Percentiles rank a stretch among this genome's conserved stretches.
phyloP scores from a whole-genome alignment of 2,329 filamentous ascomycete genomes.

The Fusarium cicatricum region DNA sequence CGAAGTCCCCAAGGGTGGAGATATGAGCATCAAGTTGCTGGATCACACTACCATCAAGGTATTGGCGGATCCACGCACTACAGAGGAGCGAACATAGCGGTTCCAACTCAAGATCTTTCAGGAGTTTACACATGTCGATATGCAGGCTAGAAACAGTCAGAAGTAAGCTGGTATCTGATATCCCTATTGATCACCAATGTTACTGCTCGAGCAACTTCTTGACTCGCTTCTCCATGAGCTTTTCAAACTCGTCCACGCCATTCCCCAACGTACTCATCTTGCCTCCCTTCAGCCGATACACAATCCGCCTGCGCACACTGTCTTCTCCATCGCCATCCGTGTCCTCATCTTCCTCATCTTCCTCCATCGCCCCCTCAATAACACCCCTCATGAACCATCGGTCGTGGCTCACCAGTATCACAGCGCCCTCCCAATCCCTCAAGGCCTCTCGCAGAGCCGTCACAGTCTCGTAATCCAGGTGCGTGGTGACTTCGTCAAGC shows the following conservation, averaged over 20 bases:
- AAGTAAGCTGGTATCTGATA: too few relatives aligned
- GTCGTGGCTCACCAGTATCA: slow-evolving; percentile 83
- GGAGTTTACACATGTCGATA: background rate
- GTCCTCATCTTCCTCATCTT: slow-evolving; percentile 50
- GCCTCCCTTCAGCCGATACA: slow-evolving; percentile 69
- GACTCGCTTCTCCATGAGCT: slow-evolving; percentile 67
- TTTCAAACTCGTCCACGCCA: slow-evolving; percentile 73
- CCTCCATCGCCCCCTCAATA: slow-evolving; percentile 55
- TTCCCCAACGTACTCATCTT: slow-evolving; percentile 62
- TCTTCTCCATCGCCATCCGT: slow-evolving; percentile 52
- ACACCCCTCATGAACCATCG: slow-evolving; percentile 81
- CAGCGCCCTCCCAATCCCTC: slow-evolving; percentile 73
- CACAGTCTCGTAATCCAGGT: slow-evolving; percentile 85
- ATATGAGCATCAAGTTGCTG: slow-evolving; percentile 70
- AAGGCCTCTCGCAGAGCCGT: slow-evolving; percentile 74
- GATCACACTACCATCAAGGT: slow-evolving; percentile 53
- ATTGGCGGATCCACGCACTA: slow-evolving; percentile 50
- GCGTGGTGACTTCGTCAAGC: slow-evolving; percentile 84
- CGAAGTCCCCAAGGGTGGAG: slow-evolving; percentile 73
- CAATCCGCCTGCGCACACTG: slow-evolving; percentile 57
- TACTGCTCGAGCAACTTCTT: slow-evolving; percentile 49
- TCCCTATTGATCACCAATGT: background rate
- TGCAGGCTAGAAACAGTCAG: background rate
- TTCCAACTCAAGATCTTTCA: background rate
- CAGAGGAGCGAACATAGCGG: slow-evolving; percentile 1